Conservation (phyloP, 768 basidiomycete species). For the Hypholoma sublateritium region DNA sequence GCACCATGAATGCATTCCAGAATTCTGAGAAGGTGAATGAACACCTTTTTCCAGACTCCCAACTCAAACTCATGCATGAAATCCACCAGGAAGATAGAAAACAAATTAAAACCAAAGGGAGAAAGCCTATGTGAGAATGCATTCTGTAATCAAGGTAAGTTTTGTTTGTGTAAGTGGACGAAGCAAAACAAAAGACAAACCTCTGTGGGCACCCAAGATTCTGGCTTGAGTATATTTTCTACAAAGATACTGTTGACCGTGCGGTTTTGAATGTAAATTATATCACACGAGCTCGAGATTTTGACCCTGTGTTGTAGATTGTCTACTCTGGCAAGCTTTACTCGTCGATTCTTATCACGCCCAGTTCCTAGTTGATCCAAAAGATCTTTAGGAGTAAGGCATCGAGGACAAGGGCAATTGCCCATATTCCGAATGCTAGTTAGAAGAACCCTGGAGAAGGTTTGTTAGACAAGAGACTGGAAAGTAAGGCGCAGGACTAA, state of each 20-base stretch:
- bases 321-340: conserved; percentile 12
- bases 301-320: background rate
- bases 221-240: background rate
- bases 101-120: conserved; percentile 24
- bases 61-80: conserved; percentile 41
- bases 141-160: background rate
- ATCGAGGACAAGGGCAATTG: conserved; percentile 29
- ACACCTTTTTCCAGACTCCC: conserved; percentile 35
- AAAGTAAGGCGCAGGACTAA: too few species aligned
- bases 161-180: too few species aligned
- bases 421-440: conserved; percentile 2
- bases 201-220: background rate
- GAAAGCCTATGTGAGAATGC: conserved; percentile 14
- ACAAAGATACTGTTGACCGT: too few species aligned
- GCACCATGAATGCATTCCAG: conserved; percentile 17
- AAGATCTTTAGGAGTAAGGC: conserved; percentile 18
- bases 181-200: background rate
- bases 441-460: conserved; percentile 9
- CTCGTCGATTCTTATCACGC: conserved; percentile 11
- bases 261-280: too few species aligned
- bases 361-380: conserved; percentile 28
- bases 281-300: too few species aligned
- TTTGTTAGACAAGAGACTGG: too few species aligned
- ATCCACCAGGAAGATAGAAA: conserved; percentile 30
- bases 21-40: conserved; percentile 34